These are phyloP conservation scores for Aspergillus sojae DNA, from an alignment of 2,329 filamentous ascomycete genomes.

Conservation along the genomic window DNA sequence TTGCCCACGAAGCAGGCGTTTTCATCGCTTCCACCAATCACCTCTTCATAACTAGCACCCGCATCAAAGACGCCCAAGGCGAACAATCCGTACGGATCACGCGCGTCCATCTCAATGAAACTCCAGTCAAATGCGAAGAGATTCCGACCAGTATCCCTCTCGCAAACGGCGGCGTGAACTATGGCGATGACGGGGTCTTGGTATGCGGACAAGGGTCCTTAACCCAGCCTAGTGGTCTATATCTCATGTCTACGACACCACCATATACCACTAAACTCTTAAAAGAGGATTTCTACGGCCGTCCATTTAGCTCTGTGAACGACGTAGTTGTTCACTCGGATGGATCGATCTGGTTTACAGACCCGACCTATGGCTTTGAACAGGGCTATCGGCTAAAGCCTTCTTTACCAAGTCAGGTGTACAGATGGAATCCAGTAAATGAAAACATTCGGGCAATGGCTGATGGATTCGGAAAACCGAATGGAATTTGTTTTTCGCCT, in stretches of 20 bases:
- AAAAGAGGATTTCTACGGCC: conserved; percentile 38
- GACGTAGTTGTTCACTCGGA: conserved; percentile 41
- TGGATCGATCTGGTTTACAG: conserved; percentile 44
- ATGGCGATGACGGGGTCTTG: conserved; percentile 39
- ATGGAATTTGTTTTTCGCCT: conserved; percentile 48
- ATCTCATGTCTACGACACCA: conserved; percentile 17
- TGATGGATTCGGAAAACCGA: conserved; percentile 43
- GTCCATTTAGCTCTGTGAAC: conserved; percentile 43
- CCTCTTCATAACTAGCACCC: conserved; percentile 45
- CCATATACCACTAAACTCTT: conserved; percentile 29
- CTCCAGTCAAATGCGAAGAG: conserved; percentile 13
- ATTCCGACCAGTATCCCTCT: conserved; percentile 43
- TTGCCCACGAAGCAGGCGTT: conserved; percentile 54
- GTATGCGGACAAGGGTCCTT: conserved; percentile 47
- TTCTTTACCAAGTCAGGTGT: conserved; percentile 40
- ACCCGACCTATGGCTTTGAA: conserved; percentile 41
- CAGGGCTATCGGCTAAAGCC: conserved; percentile 39
- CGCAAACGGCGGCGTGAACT: conserved; percentile 56
- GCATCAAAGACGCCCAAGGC: not conserved
- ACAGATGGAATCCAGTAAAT: conserved; percentile 40
- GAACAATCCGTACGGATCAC: conserved; percentile 28
- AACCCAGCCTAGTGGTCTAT: conserved; percentile 16
- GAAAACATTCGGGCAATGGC: conserved; percentile 41
- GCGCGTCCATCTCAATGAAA: conserved; percentile 12
- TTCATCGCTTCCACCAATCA: conserved; percentile 35